Evolutionary conservation across 1,284 basidiomycete genomes (phyloP).

Genomic region (Chalciporus sp.): DNA sequence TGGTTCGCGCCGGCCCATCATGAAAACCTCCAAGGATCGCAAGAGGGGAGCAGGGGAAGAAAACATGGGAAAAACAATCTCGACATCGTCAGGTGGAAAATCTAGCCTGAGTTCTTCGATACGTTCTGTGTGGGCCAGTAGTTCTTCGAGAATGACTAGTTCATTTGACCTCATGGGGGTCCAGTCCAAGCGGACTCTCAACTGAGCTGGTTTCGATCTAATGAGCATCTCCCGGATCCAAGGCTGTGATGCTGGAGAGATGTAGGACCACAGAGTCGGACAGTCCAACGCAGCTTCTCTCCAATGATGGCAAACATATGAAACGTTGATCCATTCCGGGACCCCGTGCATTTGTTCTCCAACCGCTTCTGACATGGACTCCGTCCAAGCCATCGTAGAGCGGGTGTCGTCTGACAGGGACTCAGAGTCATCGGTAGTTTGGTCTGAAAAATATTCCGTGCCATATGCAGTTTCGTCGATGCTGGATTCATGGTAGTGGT

Average conservation of each 20-base stretch:
- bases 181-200: constrained; percentile 23
- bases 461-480: no score
- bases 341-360: background rate
- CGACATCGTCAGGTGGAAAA: background rate
- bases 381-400: no score
- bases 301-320: constrained; percentile 38
- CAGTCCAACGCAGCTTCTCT: constrained; percentile 35
- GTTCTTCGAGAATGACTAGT: constrained; percentile 11
- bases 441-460: no score
- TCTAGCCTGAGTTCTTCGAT: constrained; percentile 13
- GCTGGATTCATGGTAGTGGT: background rate
- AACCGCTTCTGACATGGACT: no score
- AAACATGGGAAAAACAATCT: background rate
- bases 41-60: constrained; percentile 4
- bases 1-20: no score
- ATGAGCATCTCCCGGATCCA: constrained; percentile 36
- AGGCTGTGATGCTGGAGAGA: constrained; percentile 20
- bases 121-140: constrained; percentile 21
- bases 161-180: constrained; percentile 1
- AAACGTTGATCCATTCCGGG: constrained; percentile 23
- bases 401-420: no score
- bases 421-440: no score
- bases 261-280: constrained; percentile 34
- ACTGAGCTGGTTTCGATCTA: constrained; percentile 34
- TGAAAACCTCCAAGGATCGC: constrained; percentile 6